phyloP scores from a whole-genome alignment of 805 yeast species.

The Blastobotrys terrestris region DNA sequence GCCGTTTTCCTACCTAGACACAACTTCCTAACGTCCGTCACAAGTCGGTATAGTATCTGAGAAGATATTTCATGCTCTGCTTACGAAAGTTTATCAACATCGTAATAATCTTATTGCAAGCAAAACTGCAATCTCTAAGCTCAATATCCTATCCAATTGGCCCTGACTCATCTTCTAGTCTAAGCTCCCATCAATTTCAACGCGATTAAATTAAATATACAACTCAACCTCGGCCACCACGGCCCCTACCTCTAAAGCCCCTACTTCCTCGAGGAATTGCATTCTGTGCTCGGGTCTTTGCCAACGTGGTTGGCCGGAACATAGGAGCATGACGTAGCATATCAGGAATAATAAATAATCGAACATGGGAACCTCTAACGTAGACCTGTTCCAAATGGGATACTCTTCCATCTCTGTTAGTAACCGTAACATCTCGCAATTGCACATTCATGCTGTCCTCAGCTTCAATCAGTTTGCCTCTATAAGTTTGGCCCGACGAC shows the following conservation, averaged over 20 bases:
- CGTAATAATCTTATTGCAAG: too few species aligned
- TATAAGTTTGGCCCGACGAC: constrained; percentile 75
- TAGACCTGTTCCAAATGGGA: constrained; percentile 78
- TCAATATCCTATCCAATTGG: not conserved
- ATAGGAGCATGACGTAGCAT: constrained; percentile 84
- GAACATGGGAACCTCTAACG: constrained; percentile 84
- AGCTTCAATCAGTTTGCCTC: constrained; percentile 75
- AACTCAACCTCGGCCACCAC: constrained; percentile 4
- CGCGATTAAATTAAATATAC: not conserved
- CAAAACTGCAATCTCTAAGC: too few species aligned
- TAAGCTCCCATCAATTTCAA: not conserved
- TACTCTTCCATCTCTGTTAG: constrained; percentile 68
- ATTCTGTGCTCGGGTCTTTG: constrained; percentile 20
- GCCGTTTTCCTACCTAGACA: too few species aligned
- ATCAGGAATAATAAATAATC: constrained; percentile 83
- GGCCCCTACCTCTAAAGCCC: constrained; percentile 15
- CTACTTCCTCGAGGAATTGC: not conserved
- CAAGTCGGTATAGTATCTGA: too few species aligned
- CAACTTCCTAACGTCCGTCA: too few species aligned
- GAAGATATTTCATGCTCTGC: too few species aligned
- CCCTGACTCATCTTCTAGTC: not conserved
- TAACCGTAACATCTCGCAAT: constrained; percentile 70
- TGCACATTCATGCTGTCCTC: constrained; percentile 96
- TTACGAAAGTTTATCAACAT: too few species aligned
- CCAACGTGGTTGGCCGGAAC: constrained; percentile 44